Conservation (phyloP, 2,329 filamentous ascomycete species). For the Phoma herbarum region DNA sequence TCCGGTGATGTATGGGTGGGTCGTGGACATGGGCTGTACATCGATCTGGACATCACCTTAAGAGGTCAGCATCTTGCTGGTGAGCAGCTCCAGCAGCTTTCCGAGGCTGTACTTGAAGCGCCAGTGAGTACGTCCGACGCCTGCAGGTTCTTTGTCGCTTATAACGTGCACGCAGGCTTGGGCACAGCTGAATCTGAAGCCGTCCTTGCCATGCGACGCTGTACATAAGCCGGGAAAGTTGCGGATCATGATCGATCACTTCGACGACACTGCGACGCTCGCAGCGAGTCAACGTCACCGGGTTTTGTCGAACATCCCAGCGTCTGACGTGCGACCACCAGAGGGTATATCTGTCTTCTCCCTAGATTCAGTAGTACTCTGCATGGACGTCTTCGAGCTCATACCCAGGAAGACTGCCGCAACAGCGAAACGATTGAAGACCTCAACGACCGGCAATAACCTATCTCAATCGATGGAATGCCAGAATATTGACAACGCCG, state of each 20-base stretch:
- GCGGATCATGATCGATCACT: constrained; percentile 7
- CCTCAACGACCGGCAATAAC: background rate
- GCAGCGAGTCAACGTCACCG: constrained; percentile 30
- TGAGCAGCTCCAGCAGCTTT: constrained; percentile 32
- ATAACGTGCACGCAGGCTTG: constrained; percentile 39
- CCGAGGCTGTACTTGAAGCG: constrained; percentile 37
- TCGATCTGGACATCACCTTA: constrained; percentile 39
- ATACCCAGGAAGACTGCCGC: constrained; percentile 14
- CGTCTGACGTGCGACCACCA: constrained; percentile 44
- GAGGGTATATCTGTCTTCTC: constrained; percentile 31
- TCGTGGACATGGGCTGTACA: constrained; percentile 43
- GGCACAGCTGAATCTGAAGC: constrained; percentile 44
- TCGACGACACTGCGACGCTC: constrained; percentile 7
- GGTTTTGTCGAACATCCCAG: constrained; percentile 34
- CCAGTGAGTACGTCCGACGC: constrained; percentile 32
- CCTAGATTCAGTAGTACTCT: constrained; percentile 43
- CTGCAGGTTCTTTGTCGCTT: background rate
- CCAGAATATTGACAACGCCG: background rate
- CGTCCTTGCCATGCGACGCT: constrained; percentile 23
- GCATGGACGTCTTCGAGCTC: constrained; percentile 31
- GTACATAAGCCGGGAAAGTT: constrained; percentile 8
- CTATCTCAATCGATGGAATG: background rate
- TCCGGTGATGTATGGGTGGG: constrained; percentile 46
- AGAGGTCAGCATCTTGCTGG: constrained; percentile 36
- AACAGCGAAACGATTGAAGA: constrained; percentile 24